Evolutionary conservation across 2,329 filamentous ascomycete species (phyloP).

Genomic region (Shiraia sp.): DNA sequence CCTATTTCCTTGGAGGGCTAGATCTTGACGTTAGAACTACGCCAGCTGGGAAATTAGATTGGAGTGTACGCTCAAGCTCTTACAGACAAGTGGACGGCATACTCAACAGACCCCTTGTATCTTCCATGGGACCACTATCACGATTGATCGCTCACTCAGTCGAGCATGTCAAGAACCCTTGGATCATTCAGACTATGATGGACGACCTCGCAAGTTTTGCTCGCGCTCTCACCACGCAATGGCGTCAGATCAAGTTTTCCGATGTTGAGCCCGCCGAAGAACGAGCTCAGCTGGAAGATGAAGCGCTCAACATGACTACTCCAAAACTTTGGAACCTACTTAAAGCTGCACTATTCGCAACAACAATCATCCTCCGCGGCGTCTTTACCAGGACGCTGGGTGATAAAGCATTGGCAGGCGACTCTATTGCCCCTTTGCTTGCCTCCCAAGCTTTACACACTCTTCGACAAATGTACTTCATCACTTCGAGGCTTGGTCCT

Average conservation of each 20-base stretch:
- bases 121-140: constrained; percentile 69
- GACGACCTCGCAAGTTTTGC: constrained; percentile 71
- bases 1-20: constrained; percentile 73
- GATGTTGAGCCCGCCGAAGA: constrained; percentile 73
- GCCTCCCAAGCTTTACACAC: constrained; percentile 73
- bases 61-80: constrained; percentile 64
- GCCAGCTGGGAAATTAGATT: constrained; percentile 60
- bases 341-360: constrained; percentile 74
- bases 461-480: constrained; percentile 79
- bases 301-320: constrained; percentile 68
- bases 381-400: constrained; percentile 68
- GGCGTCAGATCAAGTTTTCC: constrained; percentile 75
- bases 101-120: constrained; percentile 64
- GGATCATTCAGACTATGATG: constrained; percentile 57
- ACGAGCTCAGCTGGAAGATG: constrained; percentile 62
- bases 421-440: constrained; percentile 65
- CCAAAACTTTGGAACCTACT: constrained; percentile 76
- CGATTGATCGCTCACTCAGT: constrained; percentile 67
- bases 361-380: constrained; percentile 74
- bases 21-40: constrained; percentile 67
- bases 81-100: constrained; percentile 63
- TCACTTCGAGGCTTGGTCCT: constrained; percentile 74
- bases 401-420: constrained; percentile 58
- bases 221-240: constrained; percentile 67
- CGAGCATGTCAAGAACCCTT: constrained; percentile 58